A percentile compares a stretch with the other conserved stretches of the same genome.
These are phyloP conservation scores for Fusarium napiforme DNA, from an alignment of 2,329 filamentous ascomycete genomes.

Conservation along the genomic window DNA sequence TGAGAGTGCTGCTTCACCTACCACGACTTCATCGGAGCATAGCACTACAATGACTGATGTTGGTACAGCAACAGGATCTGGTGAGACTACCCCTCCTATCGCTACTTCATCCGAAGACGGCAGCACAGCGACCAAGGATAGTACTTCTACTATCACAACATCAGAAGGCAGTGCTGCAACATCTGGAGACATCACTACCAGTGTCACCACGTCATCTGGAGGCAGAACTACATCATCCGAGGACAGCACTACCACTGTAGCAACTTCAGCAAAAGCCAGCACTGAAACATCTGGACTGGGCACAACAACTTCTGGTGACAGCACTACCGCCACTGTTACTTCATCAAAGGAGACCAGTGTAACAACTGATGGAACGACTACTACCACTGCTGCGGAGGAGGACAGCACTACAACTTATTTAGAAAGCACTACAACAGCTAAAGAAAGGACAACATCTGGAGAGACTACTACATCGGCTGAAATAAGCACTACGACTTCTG, in stretches of 20 bases:
- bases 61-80: accelerated
- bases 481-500: too few species aligned
- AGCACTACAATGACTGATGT: neutral
- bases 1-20: neutral
- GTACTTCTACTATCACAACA: neutral
- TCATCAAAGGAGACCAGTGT: neutral
- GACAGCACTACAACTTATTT: neutral
- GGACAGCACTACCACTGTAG: too few species aligned
- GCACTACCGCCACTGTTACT: too few species aligned
- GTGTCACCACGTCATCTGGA: too few species aligned
- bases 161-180: neutral
- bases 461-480: neutral
- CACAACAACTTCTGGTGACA: neutral
- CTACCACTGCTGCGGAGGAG: accelerated
- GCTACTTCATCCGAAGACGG: neutral
- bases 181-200: neutral
- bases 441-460: neutral
- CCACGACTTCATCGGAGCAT: accelerated
- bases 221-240: too few species aligned
- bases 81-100: accelerated
- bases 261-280: too few species aligned
- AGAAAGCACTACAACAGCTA: neutral
- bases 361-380: neutral
- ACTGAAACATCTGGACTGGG: too few species aligned
- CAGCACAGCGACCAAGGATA: neutral